Percentiles rank a stretch among this genome's conserved stretches.
These are phyloP conservation scores for Pelargonium citronellum DNA, from an alignment of 441 rosid species.

Conservation along the genomic window DNA sequence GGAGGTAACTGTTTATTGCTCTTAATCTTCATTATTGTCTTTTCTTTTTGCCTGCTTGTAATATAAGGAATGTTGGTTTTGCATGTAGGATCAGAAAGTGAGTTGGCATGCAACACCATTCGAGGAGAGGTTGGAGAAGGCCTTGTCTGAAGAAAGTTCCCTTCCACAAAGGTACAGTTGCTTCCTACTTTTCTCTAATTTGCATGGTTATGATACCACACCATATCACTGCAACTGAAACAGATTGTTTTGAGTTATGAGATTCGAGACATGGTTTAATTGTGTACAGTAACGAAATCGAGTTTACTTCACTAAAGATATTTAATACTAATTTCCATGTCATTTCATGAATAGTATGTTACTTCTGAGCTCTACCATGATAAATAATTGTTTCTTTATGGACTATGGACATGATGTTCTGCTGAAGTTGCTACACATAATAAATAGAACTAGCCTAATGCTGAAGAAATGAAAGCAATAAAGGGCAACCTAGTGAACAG, in stretches of 20 bases:
- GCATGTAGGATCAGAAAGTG: conserved; percentile 84
- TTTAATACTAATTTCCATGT: background rate
- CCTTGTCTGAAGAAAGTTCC: conserved; percentile 60
- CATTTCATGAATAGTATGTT: too few relatives aligned
- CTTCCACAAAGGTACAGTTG: conserved; percentile 48
- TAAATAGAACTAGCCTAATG: too few relatives aligned
- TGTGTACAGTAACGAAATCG: too few relatives aligned
- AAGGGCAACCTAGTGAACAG: too few relatives aligned
- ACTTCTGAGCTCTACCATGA: too few relatives aligned
- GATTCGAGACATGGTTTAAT: too few relatives aligned
- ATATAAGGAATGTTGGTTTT: conserved; percentile 10
- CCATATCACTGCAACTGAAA: conserved; percentile 1
- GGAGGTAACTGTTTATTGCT: conserved; percentile 46
- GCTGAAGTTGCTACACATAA: too few relatives aligned
- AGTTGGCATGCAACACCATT: conserved; percentile 99
- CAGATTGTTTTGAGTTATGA: background rate
- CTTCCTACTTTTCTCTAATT: background rate
- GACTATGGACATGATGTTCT: too few relatives aligned
- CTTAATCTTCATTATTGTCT: background rate
- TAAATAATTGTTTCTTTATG: too few relatives aligned
- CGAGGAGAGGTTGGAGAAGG: conserved; percentile 94
- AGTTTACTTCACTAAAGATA: background rate
- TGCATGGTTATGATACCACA: conserved; percentile 1
- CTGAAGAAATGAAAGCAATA: too few relatives aligned
- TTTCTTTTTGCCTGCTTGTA: conserved; percentile 4